Conservation (phyloP, 1,284 basidiomycete genomes). For the Veloporphyrellus conicus region DNA sequence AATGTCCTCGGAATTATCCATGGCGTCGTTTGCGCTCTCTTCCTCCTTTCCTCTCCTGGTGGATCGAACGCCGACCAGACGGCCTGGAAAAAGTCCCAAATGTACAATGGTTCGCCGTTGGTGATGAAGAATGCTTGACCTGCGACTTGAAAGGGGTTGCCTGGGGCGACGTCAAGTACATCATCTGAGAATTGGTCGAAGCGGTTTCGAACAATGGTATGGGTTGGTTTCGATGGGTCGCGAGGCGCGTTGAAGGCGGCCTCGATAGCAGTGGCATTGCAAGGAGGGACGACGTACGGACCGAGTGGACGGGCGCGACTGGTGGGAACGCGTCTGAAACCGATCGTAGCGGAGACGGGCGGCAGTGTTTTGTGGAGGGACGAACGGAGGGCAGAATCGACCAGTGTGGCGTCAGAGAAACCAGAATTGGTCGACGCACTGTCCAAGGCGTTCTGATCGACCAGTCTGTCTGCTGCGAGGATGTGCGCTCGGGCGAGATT, state of each 20-base stretch:
- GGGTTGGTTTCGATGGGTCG: slow-evolving; percentile 40
- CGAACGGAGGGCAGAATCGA: slow-evolving; percentile 17
- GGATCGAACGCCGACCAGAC: slow-evolving; percentile 82
- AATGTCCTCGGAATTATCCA: slow-evolving; percentile 62
- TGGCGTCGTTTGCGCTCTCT: slow-evolving; percentile 35
- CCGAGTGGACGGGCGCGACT: slow-evolving; percentile 76
- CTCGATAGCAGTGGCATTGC: slow-evolving; percentile 56
- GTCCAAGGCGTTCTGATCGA: slow-evolving; percentile 32
- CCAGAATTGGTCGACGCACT: slow-evolving; percentile 1
- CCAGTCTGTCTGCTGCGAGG: slow-evolving; percentile 85
- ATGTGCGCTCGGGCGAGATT: slow-evolving; percentile 96
- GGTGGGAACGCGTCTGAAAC: slow-evolving; percentile 65
- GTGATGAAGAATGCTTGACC: slow-evolving; percentile 98
- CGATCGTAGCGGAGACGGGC: slow-evolving; percentile 57
- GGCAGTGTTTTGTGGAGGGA: slow-evolving; percentile 40
- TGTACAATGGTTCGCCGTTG: slow-evolving; percentile 93
- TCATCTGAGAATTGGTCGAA: slow-evolving; percentile 67
- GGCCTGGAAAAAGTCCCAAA: slow-evolving; percentile 90
- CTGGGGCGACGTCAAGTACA: slow-evolving; percentile 48
- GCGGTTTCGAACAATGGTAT: slow-evolving; percentile 69
- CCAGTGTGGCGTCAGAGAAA: slow-evolving; percentile 20
- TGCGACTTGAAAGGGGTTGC: slow-evolving; percentile 69
- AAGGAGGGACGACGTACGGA: slow-evolving; percentile 62
- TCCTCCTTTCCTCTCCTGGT: slow-evolving; percentile 37
- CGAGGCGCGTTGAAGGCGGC: slow-evolving; percentile 56